These are phyloP conservation scores for Mortierella sp. DNA, from an alignment of 371 early-diverging fungal species.

Conservation along the genomic window DNA sequence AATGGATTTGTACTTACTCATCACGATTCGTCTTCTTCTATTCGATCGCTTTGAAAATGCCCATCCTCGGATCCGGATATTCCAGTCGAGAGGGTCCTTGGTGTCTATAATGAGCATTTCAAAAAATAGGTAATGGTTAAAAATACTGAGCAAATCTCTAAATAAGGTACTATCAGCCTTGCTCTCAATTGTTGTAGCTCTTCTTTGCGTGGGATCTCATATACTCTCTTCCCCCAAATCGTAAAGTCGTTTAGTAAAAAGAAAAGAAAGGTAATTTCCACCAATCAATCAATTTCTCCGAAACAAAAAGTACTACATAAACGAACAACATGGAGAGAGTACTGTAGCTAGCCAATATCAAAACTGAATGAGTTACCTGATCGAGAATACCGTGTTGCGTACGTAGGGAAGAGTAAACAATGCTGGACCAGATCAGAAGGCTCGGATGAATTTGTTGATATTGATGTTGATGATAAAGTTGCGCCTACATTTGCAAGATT, in stretches of 20 bases:
- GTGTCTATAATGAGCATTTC: constrained; percentile 18
- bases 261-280: background rate
- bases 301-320: background rate
- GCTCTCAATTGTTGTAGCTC: too few species aligned
- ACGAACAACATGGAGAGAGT: background rate
- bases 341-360: background rate
- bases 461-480: background rate
- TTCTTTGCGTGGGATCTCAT: background rate
- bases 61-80: constrained; percentile 54
- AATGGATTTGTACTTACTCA: constrained; percentile 30
- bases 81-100: constrained; percentile 52
- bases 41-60: constrained; percentile 53
- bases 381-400: constrained; percentile 43
- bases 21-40: constrained; percentile 50
- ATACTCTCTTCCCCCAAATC: too few species aligned
- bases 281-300: constrained; percentile 1
- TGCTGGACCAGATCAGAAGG: constrained; percentile 37
- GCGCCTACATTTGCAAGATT: background rate
- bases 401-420: constrained; percentile 52
- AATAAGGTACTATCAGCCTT: constrained; percentile 3
- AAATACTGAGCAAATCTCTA: background rate
- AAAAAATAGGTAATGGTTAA: constrained; percentile 9
- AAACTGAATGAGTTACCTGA: constrained; percentile 23
- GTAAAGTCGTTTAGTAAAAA: background rate
- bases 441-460: background rate